Base-by-base conservation (phyloP, 75 land plant species). In the Azolla pinnata region DNA sequence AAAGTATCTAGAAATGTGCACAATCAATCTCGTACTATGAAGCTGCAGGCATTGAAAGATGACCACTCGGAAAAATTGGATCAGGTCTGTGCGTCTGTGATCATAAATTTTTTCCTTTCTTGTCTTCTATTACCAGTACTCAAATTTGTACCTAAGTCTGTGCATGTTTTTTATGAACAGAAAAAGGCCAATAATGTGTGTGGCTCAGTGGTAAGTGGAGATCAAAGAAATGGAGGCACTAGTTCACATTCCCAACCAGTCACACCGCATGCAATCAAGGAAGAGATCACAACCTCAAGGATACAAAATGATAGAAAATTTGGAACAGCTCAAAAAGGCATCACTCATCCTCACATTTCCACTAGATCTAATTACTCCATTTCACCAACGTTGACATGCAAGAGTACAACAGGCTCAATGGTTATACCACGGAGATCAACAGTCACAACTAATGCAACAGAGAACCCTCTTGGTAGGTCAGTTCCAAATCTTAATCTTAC, bases 1-100 rank as follows among this genome's bases (percentile, higher is more conserved):
- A 74, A 69, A 44, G 4, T 46, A 4, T 46, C 49, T 2, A 46
- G n/a, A 23, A 46, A 23, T 18, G 21, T 18, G 4, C 17, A 46
- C 21, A 18, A 46, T 18, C 49, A 46, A 46, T 18, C 17, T 14
- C 49, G 49, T 46, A 23, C 12, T 17, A 46, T 4, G 10, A 46
- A 17, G 17, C 49, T 46, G n/a, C 49, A 46, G 10, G 49, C 49
- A 18, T 23, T 18, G 12, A 46, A 46, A 14, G 49, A 3, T 46
- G 49, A 46, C 49, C 49, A n/a, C n/a, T n/a, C n/a, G n/a, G n/a
- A n/a, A n/a, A n/a, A n/a, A n/a, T n/a, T n/a, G n/a, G n/a, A 18
- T 46, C 49, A 46, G 49, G 17, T 14, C 2, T 14, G 49, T 2
- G 49, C 4, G 21, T 18, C n/a, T 18, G 49, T 46, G 21, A 14